A percentile compares a stretch with the other conserved stretches of the same genome.
Conservation (phyloP, 768 basidiomycete species). For the Boletellus sp. region DNA sequence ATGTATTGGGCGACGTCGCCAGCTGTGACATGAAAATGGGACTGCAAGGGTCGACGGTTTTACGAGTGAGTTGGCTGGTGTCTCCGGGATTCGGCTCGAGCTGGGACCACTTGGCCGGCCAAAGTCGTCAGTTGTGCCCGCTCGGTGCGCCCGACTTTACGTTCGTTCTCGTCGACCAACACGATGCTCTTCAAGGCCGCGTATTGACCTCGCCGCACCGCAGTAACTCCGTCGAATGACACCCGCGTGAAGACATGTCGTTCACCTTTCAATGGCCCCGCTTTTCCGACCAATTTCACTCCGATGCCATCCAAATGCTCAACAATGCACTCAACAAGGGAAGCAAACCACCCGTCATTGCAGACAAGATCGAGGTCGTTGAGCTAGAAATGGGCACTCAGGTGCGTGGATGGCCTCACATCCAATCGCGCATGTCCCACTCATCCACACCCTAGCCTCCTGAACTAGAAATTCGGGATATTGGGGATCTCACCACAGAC, state of each 20-base stretch:
- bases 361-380: conserved; percentile 95
- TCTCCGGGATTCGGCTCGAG: not conserved
- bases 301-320: conserved; percentile 95
- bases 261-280: conserved; percentile 96
- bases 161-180: conserved; percentile 15
- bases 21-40: conserved; percentile 19
- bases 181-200: conserved; percentile 20
- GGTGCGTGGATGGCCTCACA: conserved; percentile 42
- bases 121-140: not conserved
- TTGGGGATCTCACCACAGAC: conserved; percentile 92
- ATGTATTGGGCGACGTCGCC: conserved; percentile 35
- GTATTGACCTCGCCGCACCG: conserved; percentile 1
- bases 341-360: conserved; percentile 95
- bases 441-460: conserved; percentile 64
- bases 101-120: not conserved
- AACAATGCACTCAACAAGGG: conserved; percentile 97
- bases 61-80: too few species aligned
- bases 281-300: conserved; percentile 95
- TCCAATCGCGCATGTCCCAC: not conserved
- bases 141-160: conserved; percentile 5
- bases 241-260: conserved; percentile 48
- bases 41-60: not conserved
- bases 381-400: conserved; percentile 99
- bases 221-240: not conserved
- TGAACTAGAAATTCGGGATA: conserved; percentile 94